Conservation (phyloP, 257 asterid genomes). For the Thymus mandschuricus region DNA sequence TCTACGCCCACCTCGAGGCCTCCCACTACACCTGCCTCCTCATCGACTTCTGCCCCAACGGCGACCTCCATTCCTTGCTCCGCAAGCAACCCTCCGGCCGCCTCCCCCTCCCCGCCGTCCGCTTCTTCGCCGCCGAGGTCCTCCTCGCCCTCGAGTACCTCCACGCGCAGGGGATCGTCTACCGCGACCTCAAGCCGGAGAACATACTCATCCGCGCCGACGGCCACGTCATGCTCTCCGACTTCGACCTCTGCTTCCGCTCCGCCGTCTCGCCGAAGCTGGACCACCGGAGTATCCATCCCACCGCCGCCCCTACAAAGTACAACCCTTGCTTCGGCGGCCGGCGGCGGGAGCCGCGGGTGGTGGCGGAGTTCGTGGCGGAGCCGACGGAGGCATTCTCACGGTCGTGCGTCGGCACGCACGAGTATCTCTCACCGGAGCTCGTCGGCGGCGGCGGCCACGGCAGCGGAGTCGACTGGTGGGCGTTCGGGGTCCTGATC, state of each 20-base stretch:
- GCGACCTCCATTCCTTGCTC: slow-evolving; percentile 82
- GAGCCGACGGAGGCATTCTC: slow-evolving; percentile 90
- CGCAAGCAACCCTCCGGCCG: slow-evolving; percentile 60
- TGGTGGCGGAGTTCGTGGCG: slow-evolving; percentile 72
- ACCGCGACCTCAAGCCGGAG: slow-evolving; percentile 90
- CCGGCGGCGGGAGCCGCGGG: slow-evolving; percentile 42
- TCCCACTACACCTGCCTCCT: slow-evolving; percentile 86
- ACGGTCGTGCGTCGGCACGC: slow-evolving; percentile 87
- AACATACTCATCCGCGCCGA: slow-evolving; percentile 77
- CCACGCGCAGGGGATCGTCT: slow-evolving; percentile 80
- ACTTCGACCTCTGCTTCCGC: slow-evolving; percentile 79
- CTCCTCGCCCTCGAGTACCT: slow-evolving; percentile 74
- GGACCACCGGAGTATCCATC: slow-evolving; percentile 28
- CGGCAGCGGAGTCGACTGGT: slow-evolving; percentile 95
- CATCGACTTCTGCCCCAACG: slow-evolving; percentile 83
- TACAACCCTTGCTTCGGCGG: slow-evolving; percentile 21
- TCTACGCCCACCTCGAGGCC: slow-evolving; percentile 77
- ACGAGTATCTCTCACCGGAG: slow-evolving; percentile 91
- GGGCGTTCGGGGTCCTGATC: slow-evolving; percentile 86
- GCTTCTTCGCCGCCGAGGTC: slow-evolving; percentile 76
- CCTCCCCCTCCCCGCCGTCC: slow-evolving; percentile 52
- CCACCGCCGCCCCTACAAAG: slow-evolving; percentile 15
- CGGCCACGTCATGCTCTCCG: slow-evolving; percentile 86
- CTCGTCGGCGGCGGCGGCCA: slow-evolving; percentile 68
- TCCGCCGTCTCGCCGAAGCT: slow-evolving; percentile 54